Evolutionary conservation across 139 green algal genomes (phyloP).

Genomic region (Volvox africanus): DNA sequence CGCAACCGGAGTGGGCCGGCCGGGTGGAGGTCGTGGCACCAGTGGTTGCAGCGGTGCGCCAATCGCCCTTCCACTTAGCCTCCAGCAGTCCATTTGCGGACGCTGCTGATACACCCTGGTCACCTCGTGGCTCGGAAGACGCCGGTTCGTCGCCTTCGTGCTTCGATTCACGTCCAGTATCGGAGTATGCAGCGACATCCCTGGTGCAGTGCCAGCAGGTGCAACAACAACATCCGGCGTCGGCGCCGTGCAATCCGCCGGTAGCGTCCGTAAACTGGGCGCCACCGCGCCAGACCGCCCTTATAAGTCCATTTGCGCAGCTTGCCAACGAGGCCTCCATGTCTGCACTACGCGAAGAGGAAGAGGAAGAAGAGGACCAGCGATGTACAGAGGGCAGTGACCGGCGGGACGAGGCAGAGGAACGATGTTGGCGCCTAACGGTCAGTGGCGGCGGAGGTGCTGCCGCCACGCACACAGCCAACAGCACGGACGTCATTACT

Average conservation of each 20-base stretch:
- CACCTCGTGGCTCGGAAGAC: not conserved
- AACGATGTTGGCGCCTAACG: not conserved
- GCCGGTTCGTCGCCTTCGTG: too few relatives aligned
- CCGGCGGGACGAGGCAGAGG: not conserved
- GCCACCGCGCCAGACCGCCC: not conserved
- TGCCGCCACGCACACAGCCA: not conserved
- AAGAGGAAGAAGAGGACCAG: not conserved
- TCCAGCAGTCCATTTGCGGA: conserved; percentile 18
- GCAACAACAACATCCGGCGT: not conserved
- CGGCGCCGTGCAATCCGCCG: not conserved
- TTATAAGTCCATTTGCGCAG: conserved; percentile 38
- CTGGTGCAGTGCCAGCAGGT: not conserved
- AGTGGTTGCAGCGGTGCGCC: not conserved
- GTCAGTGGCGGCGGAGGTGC: not conserved
- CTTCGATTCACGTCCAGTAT: not conserved
- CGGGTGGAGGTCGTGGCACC: not conserved
- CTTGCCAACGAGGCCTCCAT: not conserved
- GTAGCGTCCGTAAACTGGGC: not conserved
- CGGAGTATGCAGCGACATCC: not conserved
- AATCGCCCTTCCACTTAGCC: not conserved
- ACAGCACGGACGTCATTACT: conserved; percentile 15
- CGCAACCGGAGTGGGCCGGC: not conserved
- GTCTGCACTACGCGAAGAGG: not conserved
- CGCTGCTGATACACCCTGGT: conserved; percentile 19
- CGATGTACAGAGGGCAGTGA: not conserved